A percentile compares a stretch with the other conserved stretches of the same genome.
phyloP scores from a whole-genome alignment of 2,329 filamentous ascomycete species.

The Ilyonectria destructans region DNA sequence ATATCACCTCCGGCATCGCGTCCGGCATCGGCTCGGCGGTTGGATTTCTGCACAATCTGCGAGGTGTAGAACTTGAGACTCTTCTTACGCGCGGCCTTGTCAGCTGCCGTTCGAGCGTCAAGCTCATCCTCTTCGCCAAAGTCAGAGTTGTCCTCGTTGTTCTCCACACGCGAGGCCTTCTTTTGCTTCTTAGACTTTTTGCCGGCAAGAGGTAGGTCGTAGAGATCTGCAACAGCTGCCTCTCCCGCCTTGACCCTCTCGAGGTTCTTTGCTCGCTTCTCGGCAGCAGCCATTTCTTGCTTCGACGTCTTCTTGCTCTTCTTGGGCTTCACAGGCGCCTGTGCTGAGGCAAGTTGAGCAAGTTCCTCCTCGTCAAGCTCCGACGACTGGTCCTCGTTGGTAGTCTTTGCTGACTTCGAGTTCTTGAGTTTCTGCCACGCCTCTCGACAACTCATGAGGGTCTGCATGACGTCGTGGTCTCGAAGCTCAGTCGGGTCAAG shows the following conservation, averaged over 20 bases:
- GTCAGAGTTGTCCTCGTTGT: constrained; percentile 81
- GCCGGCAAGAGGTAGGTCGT: constrained; percentile 69
- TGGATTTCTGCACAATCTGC: constrained; percentile 95
- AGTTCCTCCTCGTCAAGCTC: constrained; percentile 47
- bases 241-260: constrained; percentile 75
- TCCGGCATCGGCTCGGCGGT: constrained; percentile 83
- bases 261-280: constrained; percentile 61
- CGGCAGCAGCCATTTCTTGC: constrained; percentile 55
- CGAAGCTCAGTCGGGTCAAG: constrained; percentile 85
- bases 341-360: constrained; percentile 44
- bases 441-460: constrained; percentile 83
- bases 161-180: constrained; percentile 56
- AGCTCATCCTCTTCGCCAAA: constrained; percentile 92
- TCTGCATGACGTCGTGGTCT: constrained; percentile 93
- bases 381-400: constrained; percentile 51
- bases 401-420: constrained; percentile 67
- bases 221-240: constrained; percentile 79
- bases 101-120: constrained; percentile 83
- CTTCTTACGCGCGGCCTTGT: constrained; percentile 93
- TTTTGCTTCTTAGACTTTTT: constrained; percentile 63
- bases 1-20: constrained; percentile 84
- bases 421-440: constrained; percentile 85
- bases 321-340: constrained; percentile 49
- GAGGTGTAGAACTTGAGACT: constrained; percentile 97
- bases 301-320: constrained; percentile 52